These are phyloP conservation scores for Pilatotrama ljubarskyi DNA, from an alignment of 768 basidiomycete genomes.

Conservation along the genomic window DNA sequence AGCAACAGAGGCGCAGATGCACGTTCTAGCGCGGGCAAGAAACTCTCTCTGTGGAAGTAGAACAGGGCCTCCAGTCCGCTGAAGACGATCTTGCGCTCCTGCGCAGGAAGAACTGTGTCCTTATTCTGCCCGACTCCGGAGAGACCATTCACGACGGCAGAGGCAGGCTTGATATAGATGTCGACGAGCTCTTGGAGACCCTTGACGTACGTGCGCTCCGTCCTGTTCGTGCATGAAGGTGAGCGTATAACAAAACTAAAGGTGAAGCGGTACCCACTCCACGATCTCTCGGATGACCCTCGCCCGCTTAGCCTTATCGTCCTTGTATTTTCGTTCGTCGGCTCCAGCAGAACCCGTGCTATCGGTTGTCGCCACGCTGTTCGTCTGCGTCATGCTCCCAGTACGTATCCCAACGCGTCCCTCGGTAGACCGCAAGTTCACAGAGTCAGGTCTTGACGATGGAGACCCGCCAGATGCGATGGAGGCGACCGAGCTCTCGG, in stretches of 20 bases:
- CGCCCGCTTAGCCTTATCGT: conserved; percentile 82
- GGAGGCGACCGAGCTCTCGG: conserved; percentile 43
- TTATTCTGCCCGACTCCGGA: conserved; percentile 70
- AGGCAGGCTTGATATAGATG: conserved; percentile 90
- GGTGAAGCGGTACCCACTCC: conserved; percentile 53
- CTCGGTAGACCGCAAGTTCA: conserved; percentile 66
- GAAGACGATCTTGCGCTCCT: conserved; percentile 91
- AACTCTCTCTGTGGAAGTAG: conserved; percentile 90
- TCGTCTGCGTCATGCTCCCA: conserved; percentile 60
- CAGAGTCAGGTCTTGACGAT: conserved; percentile 41
- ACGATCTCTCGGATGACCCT: conserved; percentile 90
- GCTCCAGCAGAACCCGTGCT: conserved; percentile 57
- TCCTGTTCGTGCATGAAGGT: conserved; percentile 45
- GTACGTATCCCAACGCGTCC: conserved; percentile 62
- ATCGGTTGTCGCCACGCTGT: conserved; percentile 75
- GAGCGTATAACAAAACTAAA: neutral
- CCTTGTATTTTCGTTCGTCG: conserved; percentile 88
- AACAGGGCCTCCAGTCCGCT: conserved; percentile 86
- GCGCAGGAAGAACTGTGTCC: conserved; percentile 81
- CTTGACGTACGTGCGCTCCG: conserved; percentile 92
- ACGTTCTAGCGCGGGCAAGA: conserved; percentile 85
- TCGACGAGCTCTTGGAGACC: conserved; percentile 92
- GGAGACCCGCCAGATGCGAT: conserved; percentile 39
- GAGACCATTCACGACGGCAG: conserved; percentile 65
- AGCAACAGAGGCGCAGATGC: conserved; percentile 72